Percentiles rank a stretch among this genome's conserved stretches.
phyloP scores from a whole-genome alignment of 805 yeast genomes.

The Ogataea corticis region DNA sequence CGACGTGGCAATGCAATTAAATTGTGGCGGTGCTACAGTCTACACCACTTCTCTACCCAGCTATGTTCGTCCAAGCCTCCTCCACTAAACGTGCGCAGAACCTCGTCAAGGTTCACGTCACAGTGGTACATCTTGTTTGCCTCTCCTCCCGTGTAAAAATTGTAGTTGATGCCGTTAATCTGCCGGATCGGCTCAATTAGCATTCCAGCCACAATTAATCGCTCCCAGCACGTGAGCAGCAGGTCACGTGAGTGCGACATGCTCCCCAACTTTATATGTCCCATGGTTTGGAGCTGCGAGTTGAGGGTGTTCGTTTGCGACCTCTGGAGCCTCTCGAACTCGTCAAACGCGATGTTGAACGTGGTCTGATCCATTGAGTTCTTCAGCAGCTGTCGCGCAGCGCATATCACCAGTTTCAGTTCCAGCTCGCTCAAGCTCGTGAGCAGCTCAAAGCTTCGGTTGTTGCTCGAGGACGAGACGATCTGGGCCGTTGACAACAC shows the following conservation, averaged over 20 bases:
- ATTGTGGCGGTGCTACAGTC: slow-evolving; percentile 12
- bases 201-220: slow-evolving; percentile 55
- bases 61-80: slow-evolving; percentile 2
- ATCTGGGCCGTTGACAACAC: slow-evolving; percentile 1
- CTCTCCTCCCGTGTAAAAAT: slow-evolving; percentile 29
- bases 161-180: slow-evolving; percentile 23
- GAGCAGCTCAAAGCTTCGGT: slow-evolving; percentile 22
- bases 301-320: slow-evolving; percentile 34
- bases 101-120: slow-evolving; percentile 53
- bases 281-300: slow-evolving; percentile 43
- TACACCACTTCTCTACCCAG: slow-evolving; percentile 29
- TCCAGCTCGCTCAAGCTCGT: slow-evolving; percentile 68
- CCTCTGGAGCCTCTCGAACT: slow-evolving; percentile 42
- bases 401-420: slow-evolving; percentile 65
- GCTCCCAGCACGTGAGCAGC: slow-evolving; percentile 74
- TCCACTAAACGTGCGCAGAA: slow-evolving; percentile 31
- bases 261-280: slow-evolving; percentile 32
- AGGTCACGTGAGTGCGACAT: slow-evolving; percentile 41
- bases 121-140: slow-evolving; percentile 52
- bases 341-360: slow-evolving; percentile 75
- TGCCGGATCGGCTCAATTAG: slow-evolving; percentile 35
- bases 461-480: slow-evolving; percentile 7
- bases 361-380: slow-evolving; percentile 61
- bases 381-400: slow-evolving; percentile 69
- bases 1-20: no score